Evolutionary conservation across 805 yeast genomes (phyloP).

Genomic region (Limtongia smithiae): DNA sequence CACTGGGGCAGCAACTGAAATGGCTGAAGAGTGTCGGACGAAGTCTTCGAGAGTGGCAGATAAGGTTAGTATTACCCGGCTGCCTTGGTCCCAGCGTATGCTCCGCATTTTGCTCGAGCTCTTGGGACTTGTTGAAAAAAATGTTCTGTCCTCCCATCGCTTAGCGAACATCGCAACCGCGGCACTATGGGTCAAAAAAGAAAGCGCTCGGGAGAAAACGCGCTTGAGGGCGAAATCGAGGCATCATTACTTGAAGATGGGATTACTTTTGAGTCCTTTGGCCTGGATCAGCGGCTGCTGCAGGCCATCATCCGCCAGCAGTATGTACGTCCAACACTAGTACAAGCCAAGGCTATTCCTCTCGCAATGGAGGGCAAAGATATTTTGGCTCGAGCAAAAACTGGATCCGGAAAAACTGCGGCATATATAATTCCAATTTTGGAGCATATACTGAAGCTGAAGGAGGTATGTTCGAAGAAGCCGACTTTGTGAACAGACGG

Average conservation of each 20-base stretch:
- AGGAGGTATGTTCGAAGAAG: slow-evolving; percentile 11
- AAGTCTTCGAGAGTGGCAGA: too few relatives aligned
- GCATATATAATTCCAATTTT: slow-evolving; percentile 86
- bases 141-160: too few relatives aligned
- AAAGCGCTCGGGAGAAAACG: background rate
- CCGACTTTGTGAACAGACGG: background rate
- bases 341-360: slow-evolving; percentile 89
- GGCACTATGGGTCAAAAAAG: slow-evolving; percentile 12
- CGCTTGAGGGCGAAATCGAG: background rate
- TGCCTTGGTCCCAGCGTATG: too few relatives aligned
- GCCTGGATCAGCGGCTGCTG: slow-evolving; percentile 73
- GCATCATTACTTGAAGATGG: background rate
- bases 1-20: too few relatives aligned
- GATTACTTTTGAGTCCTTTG: slow-evolving; percentile 67
- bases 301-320: slow-evolving; percentile 80
- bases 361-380: slow-evolving; percentile 87
- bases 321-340: slow-evolving; percentile 79
- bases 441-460: slow-evolving; percentile 58
- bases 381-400: slow-evolving; percentile 87
- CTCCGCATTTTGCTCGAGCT: too few relatives aligned
- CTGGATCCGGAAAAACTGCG: slow-evolving; percentile 95
- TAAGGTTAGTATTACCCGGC: too few relatives aligned
- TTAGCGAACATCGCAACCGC: too few relatives aligned
- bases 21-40: too few relatives aligned
- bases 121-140: too few relatives aligned